A percentile compares a stretch with the other conserved stretches of the same genome.
These are phyloP conservation scores for Ustilago curta DNA, from an alignment of 1,284 basidiomycete species.

Conservation along the genomic window DNA sequence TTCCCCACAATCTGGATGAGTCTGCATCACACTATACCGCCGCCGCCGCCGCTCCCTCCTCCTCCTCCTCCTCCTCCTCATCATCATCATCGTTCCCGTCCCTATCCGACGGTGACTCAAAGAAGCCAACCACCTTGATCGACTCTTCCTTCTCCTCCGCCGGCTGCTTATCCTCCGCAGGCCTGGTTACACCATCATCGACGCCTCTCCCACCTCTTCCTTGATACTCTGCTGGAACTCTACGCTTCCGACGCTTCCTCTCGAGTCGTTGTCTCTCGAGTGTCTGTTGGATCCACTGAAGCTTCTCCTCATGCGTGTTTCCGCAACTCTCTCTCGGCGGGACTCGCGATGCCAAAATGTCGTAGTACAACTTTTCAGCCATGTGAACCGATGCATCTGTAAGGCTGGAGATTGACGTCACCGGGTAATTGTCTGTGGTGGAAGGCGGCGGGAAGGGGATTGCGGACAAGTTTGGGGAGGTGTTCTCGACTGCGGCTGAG, in stretches of 20 bases:
- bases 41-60: too few species aligned
- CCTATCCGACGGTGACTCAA: slow-evolving; percentile 13
- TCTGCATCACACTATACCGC: neutral
- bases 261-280: slow-evolving; percentile 75
- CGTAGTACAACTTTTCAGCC: slow-evolving; percentile 57
- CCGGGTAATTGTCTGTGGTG: neutral
- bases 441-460: slow-evolving; percentile 32
- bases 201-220: slow-evolving; percentile 52
- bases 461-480: slow-evolving; percentile 7
- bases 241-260: slow-evolving; percentile 32
- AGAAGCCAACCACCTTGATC: slow-evolving; percentile 23
- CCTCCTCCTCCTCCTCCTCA: slow-evolving; percentile 15
- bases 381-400: slow-evolving; percentile 31
- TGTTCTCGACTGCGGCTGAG: neutral
- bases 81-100: slow-evolving; percentile 16
- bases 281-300: slow-evolving; percentile 74
- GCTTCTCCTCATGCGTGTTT: slow-evolving; percentile 21
- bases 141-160: neutral
- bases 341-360: slow-evolving; percentile 64
- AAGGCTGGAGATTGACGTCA: slow-evolving; percentile 31
- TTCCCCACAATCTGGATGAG: too few species aligned
- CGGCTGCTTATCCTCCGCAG: neutral
- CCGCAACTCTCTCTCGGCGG: neutral
- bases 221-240: slow-evolving; percentile 55
- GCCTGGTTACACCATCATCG: slow-evolving; percentile 37